Evolutionary conservation across 2,329 filamentous ascomycete genomes (phyloP), one percentile per base, ranked within the genome.

Genomic region (Aspergillus sp.): DNA sequence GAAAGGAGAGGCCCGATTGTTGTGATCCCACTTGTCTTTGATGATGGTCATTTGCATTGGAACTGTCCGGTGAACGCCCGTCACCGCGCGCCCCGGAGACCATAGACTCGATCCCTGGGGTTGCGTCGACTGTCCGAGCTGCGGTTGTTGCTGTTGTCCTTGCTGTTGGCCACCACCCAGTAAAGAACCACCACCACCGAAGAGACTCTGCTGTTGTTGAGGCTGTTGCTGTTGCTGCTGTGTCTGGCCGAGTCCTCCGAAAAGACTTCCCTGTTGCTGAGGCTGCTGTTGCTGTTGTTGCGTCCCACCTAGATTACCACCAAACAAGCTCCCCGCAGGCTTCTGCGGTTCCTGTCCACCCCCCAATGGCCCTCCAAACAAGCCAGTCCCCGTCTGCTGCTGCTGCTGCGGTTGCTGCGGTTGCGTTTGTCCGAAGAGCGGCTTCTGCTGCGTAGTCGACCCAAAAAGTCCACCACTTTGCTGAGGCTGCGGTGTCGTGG

Each of bases 11-110:
- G 75, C 73, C 40, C 76, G 75, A 61, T 70, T 80, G 8, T 73
- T 70, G 0, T 84, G 80, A 47, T 85, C 79, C 86, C 86, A 88
- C 73, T 87, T 87, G 50, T 81, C 77, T 58, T 78, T 77, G n/a
- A 88, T 76, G n/a, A 84, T 80, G 33, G 76, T 73, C 66, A 87
- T 84, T 65, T 87, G 85, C 64, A 85, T 83, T 2, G 80, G 77
- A 31, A 88, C 81, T 19, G 82, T 83, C 68, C 86, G 84, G 69
- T 87, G 84, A 40, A 83, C 82, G 68, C 75, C 73, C 39, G 75
- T 77, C 56, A 77, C 73, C 8, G 74, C 75, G 56, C 75, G 74
- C 21, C 75, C 74, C 37, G 77, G 73, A 43, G 77, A 73, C 77
- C 77, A 75, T 64, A 78, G 59, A 58, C 75, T 74, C 57, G 77